Evolutionary conservation across 2,329 filamentous ascomycete genomes (phyloP).

Genomic region (Aspergillus amoenus): DNA sequence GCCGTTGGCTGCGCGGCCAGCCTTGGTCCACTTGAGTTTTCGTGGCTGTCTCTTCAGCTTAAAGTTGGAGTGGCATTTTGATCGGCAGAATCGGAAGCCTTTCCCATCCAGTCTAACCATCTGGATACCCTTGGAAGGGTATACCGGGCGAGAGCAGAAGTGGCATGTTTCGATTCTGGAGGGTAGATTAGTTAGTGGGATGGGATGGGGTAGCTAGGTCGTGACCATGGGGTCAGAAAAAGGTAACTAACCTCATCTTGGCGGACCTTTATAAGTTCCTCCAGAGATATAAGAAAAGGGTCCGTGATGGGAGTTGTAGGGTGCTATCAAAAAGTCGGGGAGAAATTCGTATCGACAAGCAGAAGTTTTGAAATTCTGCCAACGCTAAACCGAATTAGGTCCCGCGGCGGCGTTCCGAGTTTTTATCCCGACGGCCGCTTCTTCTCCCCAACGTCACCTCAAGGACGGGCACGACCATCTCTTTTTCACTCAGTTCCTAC

Average conservation of each 20-base stretch:
- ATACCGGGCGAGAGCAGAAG: constrained; percentile 66
- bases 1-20: constrained; percentile 79
- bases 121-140: constrained; percentile 65
- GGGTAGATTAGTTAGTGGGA: neutral
- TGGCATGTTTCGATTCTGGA: constrained; percentile 62
- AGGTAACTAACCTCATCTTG: constrained; percentile 23
- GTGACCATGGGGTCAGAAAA: neutral
- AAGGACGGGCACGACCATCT: neutral
- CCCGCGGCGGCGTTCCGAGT: constrained; percentile 31
- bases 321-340: constrained; percentile 18
- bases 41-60: constrained; percentile 98
- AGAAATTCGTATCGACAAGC: constrained; percentile 21
- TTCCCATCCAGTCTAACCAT: constrained; percentile 53
- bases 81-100: constrained; percentile 65
- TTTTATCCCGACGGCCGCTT: constrained; percentile 33
- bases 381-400: constrained; percentile 35
- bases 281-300: neutral
- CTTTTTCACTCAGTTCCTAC: constrained; percentile 8
- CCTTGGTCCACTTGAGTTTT: constrained; percentile 97
- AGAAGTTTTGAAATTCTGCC: constrained; percentile 26
- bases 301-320: neutral
- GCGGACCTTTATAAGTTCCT: constrained; percentile 3
- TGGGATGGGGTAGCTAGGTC: neutral
- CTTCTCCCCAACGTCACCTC: constrained; percentile 18
- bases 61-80: constrained; percentile 73